Conservation (phyloP, 2,329 filamentous ascomycete species). For the Cladosporium oxysporum region DNA sequence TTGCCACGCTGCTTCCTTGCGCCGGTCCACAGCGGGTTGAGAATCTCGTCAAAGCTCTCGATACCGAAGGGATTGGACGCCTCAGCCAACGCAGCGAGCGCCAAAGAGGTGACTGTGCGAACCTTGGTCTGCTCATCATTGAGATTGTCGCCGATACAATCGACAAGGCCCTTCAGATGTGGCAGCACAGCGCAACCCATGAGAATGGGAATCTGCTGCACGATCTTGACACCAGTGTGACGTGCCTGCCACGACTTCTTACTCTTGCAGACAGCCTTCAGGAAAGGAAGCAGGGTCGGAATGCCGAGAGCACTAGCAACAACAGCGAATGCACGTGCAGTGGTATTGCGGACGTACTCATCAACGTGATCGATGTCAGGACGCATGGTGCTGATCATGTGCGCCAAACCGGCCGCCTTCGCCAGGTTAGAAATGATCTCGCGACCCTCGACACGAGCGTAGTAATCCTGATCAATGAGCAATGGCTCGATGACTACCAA, state of each 20-base stretch:
- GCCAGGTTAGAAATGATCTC: constrained; percentile 98
- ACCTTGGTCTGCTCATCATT: constrained; percentile 99
- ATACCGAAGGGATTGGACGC: constrained; percentile 98
- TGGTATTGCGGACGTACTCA: constrained; percentile 97
- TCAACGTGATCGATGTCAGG: constrained; percentile 98
- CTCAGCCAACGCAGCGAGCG: constrained; percentile 91
- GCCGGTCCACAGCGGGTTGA: constrained; percentile 96
- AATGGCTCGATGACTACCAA: constrained; percentile 98
- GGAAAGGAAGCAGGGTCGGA: constrained; percentile 88
- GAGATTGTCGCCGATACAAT: constrained; percentile 92
- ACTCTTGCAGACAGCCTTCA: constrained; percentile 92
- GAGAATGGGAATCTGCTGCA: constrained; percentile 96
- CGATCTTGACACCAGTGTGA: constrained; percentile 98
- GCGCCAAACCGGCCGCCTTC: constrained; percentile 93
- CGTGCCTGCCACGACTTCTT: constrained; percentile 99
- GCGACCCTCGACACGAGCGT: constrained; percentile 94
- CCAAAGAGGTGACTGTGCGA: constrained; percentile 89
- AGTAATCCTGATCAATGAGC: constrained; percentile 99
- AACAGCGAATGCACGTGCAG: constrained; percentile 92
- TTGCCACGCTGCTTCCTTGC: constrained; percentile 96
- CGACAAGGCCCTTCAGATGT: constrained; percentile 91
- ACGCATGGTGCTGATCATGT: constrained; percentile 99
- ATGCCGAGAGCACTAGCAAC: constrained; percentile 96
- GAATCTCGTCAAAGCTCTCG: constrained; percentile 95
- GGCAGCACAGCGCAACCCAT: constrained; percentile 98